A percentile compares a stretch with the other conserved stretches of the same genome.
phyloP scores from a whole-genome alignment of 2,329 filamentous ascomycete genomes.

The Trichoderma atrobrunneum region DNA sequence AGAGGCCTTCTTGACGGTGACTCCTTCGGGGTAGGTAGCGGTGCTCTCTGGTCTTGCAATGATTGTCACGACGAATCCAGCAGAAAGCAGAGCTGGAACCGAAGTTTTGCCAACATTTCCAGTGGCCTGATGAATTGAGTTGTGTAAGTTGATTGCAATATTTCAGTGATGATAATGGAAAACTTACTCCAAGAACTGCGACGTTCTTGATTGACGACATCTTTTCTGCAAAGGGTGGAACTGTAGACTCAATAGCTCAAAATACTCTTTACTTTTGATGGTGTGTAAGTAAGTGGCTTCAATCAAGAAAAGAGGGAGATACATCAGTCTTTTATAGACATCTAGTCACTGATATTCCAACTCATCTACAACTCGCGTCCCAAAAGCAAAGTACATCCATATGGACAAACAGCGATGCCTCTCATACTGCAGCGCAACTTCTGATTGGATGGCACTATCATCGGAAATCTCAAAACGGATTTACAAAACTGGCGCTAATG shows the following conservation, averaged over 20 bases:
- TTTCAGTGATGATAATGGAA: neutral
- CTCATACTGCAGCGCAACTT: neutral
- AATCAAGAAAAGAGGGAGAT: neutral
- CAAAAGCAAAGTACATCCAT: neutral
- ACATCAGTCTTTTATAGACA: neutral
- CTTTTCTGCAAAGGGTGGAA: neutral
- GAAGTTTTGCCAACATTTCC: slow-evolving; percentile 10
- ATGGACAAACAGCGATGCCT: neutral
- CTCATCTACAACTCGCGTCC: neutral
- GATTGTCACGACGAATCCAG: slow-evolving; percentile 4
- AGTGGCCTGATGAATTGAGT: neutral
- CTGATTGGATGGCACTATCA: slow-evolving; percentile 2
- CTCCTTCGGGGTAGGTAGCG: neutral
- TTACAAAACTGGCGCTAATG: slow-evolving; percentile 4
- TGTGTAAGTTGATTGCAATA: neutral
- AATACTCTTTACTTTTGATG: neutral
- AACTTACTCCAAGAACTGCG: slow-evolving; percentile 2
- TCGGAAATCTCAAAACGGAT: neutral
- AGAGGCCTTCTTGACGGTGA: neutral
- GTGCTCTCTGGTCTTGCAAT: slow-evolving; percentile 10
- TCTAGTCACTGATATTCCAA: neutral
- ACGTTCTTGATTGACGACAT: neutral
- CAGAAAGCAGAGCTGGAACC: neutral
- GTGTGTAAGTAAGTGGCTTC: neutral
- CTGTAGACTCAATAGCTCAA: neutral